Conservation (phyloP, 192 early-diverging fungal species). For the Thoreauomyces humboldtii region DNA sequence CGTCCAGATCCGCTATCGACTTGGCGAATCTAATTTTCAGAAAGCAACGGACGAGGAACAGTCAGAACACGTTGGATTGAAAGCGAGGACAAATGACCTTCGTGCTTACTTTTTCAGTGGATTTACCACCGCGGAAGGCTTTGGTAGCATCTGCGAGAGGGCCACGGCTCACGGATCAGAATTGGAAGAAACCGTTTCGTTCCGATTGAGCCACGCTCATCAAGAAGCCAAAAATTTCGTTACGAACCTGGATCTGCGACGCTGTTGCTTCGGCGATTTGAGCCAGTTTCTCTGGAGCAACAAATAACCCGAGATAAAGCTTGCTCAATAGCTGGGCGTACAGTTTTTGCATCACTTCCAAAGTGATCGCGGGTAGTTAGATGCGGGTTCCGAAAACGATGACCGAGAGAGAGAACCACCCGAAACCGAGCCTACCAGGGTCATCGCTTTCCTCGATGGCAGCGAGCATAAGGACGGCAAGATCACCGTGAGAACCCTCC, state of each 20-base stretch:
- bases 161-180: background rate
- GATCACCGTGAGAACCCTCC: constrained; percentile 52
- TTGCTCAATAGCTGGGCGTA: constrained; percentile 63
- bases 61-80: background rate
- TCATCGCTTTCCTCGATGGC: constrained; percentile 40
- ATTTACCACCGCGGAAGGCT: background rate
- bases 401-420: background rate
- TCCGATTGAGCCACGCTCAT: too few relatives aligned
- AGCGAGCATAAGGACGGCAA: constrained; percentile 69
- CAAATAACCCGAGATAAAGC: constrained; percentile 36
- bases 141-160: background rate
- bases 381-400: background rate
- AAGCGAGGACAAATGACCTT: background rate
- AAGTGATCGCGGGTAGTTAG: too few relatives aligned
- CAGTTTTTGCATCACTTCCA: constrained; percentile 60
- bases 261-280: background rate
- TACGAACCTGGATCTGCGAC: background rate
- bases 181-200: background rate
- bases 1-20: constrained; percentile 4
- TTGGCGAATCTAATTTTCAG: constrained; percentile 7
- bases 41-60: background rate
- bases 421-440: constrained; percentile 38
- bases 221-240: too few relatives aligned
- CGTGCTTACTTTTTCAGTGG: constrained; percentile 13
- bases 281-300: background rate